These are phyloP conservation scores for Cyberlindnera japonica DNA, from an alignment of 805 yeast species.

Conservation along the genomic window DNA sequence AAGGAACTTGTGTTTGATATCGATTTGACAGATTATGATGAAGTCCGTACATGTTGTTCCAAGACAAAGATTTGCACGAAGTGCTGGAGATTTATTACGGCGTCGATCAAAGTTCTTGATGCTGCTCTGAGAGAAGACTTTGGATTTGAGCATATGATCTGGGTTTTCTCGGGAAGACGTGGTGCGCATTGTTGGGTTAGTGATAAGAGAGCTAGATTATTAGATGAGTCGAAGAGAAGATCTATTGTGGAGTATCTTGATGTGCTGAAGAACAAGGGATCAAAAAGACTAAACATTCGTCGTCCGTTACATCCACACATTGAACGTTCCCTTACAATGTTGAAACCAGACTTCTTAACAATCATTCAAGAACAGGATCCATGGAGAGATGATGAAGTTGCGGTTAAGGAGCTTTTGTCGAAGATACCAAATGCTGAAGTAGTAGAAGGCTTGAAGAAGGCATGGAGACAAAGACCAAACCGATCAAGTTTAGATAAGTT, in stretches of 20 bases:
- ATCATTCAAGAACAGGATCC: constrained; percentile 85
- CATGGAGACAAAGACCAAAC: constrained; percentile 56
- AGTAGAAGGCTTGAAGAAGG: constrained; percentile 46
- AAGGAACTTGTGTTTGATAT: constrained; percentile 95
- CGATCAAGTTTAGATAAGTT: constrained; percentile 65
- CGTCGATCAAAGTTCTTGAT: constrained; percentile 76
- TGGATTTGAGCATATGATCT: constrained; percentile 79
- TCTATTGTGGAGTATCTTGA: constrained; percentile 84
- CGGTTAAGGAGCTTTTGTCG: constrained; percentile 53
- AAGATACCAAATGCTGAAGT: constrained; percentile 57
- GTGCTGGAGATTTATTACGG: constrained; percentile 90
- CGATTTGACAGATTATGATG: constrained; percentile 96
- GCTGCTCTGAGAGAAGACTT: constrained; percentile 77
- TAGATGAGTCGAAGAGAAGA: constrained; percentile 71
- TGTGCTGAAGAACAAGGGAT: constrained; percentile 54
- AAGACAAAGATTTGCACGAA: constrained; percentile 80
- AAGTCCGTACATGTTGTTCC: constrained; percentile 86
- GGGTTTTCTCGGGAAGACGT: constrained; percentile 98
- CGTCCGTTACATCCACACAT: constrained; percentile 91
- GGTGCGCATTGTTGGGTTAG: constrained; percentile 99
- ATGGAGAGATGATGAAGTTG: constrained; percentile 58
- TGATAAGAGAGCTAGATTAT: constrained; percentile 71
- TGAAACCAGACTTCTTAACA: constrained; percentile 60
- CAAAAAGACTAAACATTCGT: constrained; percentile 48
- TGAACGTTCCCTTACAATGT: constrained; percentile 65